A percentile compares a stretch with the other conserved stretches of the same genome.
phyloP scores from a whole-genome alignment of 2,329 filamentous ascomycete genomes.

The Fusarium sp. region DNA sequence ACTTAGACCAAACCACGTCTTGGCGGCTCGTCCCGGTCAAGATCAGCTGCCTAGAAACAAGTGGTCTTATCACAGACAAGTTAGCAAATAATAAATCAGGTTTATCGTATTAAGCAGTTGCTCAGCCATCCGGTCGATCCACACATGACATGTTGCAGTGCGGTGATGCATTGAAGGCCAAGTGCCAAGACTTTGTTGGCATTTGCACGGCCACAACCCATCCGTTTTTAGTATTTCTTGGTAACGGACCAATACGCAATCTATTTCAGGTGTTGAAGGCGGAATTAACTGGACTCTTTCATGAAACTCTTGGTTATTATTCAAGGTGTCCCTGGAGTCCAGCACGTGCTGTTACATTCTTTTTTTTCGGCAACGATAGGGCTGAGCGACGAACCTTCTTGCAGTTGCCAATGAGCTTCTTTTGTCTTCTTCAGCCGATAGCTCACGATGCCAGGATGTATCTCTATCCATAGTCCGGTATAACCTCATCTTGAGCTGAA shows the following conservation, averaged over 20 bases:
- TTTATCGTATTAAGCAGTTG: background rate
- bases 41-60: background rate
- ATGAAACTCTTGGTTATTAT: background rate
- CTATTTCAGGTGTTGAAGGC: background rate
- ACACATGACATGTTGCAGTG: background rate
- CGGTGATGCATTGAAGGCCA: background rate
- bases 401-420: background rate
- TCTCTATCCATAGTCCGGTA: background rate
- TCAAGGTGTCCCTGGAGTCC: background rate
- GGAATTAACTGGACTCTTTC: background rate
- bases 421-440: background rate
- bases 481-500: background rate
- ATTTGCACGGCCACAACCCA: background rate
- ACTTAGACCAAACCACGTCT: background rate
- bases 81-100: background rate
- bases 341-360: background rate
- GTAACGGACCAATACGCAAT: background rate
- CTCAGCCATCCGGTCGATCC: background rate
- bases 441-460: background rate
- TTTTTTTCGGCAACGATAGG: background rate
- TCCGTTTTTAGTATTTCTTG: background rate
- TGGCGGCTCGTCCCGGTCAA: background rate
- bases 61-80: background rate
- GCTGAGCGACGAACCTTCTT: background rate
- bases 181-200: slow-evolving; percentile 25